Conservation (phyloP, 371 early-diverging fungal species). For the Cokeromyces recurvatus region DNA sequence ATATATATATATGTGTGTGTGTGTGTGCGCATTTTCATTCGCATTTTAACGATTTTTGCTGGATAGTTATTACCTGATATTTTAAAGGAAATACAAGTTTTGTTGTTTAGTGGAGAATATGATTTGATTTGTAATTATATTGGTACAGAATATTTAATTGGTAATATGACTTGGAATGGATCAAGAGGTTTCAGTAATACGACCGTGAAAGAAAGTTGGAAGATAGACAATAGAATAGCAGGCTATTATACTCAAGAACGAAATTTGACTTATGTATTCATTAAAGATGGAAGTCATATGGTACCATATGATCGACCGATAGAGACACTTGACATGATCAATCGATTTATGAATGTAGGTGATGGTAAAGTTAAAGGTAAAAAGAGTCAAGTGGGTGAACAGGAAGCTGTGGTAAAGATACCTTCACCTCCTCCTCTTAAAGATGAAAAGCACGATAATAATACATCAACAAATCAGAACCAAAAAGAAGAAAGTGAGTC, state of each 20-base stretch:
- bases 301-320: conserved; percentile 70
- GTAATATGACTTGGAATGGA: conserved; percentile 74
- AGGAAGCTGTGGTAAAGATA: neutral
- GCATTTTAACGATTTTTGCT: too few species aligned
- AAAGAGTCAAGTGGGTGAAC: conserved; percentile 26
- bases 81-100: conserved; percentile 47
- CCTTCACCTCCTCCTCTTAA: neutral
- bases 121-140: conserved; percentile 80
- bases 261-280: conserved; percentile 66
- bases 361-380: conserved; percentile 28
- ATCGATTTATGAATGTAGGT: conserved; percentile 64
- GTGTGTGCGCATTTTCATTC: too few species aligned
- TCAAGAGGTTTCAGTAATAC: conserved; percentile 51
- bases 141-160: conserved; percentile 68
- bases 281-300: conserved; percentile 80
- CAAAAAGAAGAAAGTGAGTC: too few species aligned
- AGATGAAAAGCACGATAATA: too few species aligned
- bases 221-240: conserved; percentile 48
- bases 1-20: too few species aligned
- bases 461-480: too few species aligned
- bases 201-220: conserved; percentile 40
- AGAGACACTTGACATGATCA: conserved; percentile 68
- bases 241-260: conserved; percentile 58
- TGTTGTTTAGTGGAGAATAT: conserved; percentile 73
- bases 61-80: conserved; percentile 52